Evolutionary conservation across 2,329 filamentous ascomycete genomes (phyloP), one percentile per base, ranked within the genome.

Genomic region (Paramyrothecium sp.): DNA sequence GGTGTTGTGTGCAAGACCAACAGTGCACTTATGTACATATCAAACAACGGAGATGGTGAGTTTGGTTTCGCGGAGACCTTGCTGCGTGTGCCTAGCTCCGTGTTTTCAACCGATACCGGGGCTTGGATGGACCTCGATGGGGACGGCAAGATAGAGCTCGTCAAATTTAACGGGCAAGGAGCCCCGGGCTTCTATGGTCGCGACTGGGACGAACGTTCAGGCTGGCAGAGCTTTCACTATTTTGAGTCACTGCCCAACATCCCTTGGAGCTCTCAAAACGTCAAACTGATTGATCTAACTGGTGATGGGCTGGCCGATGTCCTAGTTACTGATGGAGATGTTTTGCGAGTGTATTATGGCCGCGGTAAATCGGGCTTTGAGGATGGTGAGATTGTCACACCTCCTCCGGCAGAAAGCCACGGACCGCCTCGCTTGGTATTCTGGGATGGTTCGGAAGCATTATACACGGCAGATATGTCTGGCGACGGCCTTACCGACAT

Each of bases 401-500:
- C 26, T 30, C 26, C 26, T 30, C 26, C 26, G 10, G 26, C 26
- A 30, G 26, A 30, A 30, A 30, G 26, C 26, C 26, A 30, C 26
- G 26, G 55, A 41, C 19, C 7, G n/a, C 51, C 51, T n/a, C 56
- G 46, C 21, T 30, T 58, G n/a, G 19, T 61, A 13, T 55, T 60
- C 21, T 54, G 46, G 46, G 65, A 61, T 54, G 54, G 38, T 11
- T 8, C 8, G 1, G 48, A 55, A 34, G 30, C 50, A 20, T 57
- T 67, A 2, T 64, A 60, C 50, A 49, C 63, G 2, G 58, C 65
- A 3, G 68, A 70, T 54, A 65, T 71, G 61, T 58, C 61, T 12
- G 68, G 69, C 3, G 67, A 69, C 53, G 68, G 67, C 1, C 60
- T 67, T 2, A 19, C 47, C 2, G 68, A 71, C 53, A 20, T 70